Evolutionary conservation across 345 rosid genomes (phyloP).

Genomic region (Eutrema yunnanense): DNA sequence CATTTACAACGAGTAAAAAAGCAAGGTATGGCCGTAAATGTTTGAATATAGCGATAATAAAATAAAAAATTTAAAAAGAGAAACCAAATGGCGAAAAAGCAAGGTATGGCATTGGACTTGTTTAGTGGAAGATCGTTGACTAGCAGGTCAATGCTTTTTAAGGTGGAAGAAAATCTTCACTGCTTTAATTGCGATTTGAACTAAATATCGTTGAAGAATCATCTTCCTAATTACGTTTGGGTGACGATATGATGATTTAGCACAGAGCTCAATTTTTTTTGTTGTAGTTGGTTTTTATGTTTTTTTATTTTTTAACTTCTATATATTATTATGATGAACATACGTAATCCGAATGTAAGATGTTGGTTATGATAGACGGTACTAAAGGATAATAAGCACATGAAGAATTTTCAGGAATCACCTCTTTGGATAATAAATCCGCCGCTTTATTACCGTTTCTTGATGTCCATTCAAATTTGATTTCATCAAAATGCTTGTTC

Average conservation of each 20-base stretch:
- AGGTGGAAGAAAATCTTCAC: background rate
- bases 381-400: too few relatives aligned
- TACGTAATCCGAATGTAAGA: too few relatives aligned
- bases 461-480: too few relatives aligned
- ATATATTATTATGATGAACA: too few relatives aligned
- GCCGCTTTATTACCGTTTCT: too few relatives aligned
- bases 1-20: background rate
- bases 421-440: too few relatives aligned
- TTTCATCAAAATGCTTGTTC: too few relatives aligned
- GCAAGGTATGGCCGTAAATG: constrained; percentile 7
- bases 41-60: constrained; percentile 1
- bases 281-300: too few relatives aligned
- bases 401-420: too few relatives aligned
- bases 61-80: background rate
- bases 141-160: background rate
- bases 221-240: constrained; percentile 6
- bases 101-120: constrained; percentile 19
- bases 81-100: background rate
- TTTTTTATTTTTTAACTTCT: too few relatives aligned
- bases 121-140: constrained; percentile 17
- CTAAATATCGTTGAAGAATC: constrained; percentile 26
- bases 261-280: background rate
- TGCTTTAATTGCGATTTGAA: constrained; percentile 12
- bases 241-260: constrained; percentile 19
- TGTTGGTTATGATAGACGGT: too few relatives aligned